These are phyloP conservation scores for Ganoderma resinaceum DNA, from an alignment of 1,284 basidiomycete genomes.

Conservation along the genomic window DNA sequence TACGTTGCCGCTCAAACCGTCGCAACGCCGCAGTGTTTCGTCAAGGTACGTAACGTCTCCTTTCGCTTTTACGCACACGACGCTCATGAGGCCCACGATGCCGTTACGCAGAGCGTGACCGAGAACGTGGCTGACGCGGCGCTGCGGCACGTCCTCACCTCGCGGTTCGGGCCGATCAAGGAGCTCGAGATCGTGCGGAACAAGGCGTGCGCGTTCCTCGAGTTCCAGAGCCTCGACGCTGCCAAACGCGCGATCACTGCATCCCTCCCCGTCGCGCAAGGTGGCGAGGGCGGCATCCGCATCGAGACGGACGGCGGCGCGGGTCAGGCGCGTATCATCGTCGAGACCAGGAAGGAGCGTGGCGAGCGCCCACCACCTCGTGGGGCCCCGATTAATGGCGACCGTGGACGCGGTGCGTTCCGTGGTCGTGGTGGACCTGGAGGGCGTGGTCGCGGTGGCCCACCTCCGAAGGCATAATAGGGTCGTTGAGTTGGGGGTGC, in stretches of 20 bases:
- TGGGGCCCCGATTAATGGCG: constrained; percentile 44
- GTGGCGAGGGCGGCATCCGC: constrained; percentile 90
- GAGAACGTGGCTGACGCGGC: constrained; percentile 73
- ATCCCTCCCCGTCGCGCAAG: constrained; percentile 67
- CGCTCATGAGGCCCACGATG: not conserved
- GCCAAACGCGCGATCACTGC: constrained; percentile 87
- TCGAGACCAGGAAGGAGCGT: constrained; percentile 92
- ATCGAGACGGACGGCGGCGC: constrained; percentile 65
- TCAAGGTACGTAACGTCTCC: constrained; percentile 68
- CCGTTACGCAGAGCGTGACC: constrained; percentile 65
- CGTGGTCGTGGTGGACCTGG: constrained; percentile 43
- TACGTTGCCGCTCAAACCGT: constrained; percentile 66
- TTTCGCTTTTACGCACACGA: not conserved
- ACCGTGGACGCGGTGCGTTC: constrained; percentile 38
- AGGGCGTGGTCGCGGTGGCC: constrained; percentile 40
- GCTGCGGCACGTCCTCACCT: constrained; percentile 64
- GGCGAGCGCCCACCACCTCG: constrained; percentile 67
- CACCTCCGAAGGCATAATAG: constrained; percentile 37
- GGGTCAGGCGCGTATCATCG: constrained; percentile 64
- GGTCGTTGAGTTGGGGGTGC: not conserved
- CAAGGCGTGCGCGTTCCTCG: constrained; percentile 96
- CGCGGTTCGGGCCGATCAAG: constrained; percentile 87
- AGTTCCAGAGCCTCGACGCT: constrained; percentile 82
- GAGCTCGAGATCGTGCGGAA: constrained; percentile 88
- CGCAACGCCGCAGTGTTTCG: constrained; percentile 81